phyloP scores from a whole-genome alignment of 176 grass and related monocot species.

The Microstegium vimineum region DNA sequence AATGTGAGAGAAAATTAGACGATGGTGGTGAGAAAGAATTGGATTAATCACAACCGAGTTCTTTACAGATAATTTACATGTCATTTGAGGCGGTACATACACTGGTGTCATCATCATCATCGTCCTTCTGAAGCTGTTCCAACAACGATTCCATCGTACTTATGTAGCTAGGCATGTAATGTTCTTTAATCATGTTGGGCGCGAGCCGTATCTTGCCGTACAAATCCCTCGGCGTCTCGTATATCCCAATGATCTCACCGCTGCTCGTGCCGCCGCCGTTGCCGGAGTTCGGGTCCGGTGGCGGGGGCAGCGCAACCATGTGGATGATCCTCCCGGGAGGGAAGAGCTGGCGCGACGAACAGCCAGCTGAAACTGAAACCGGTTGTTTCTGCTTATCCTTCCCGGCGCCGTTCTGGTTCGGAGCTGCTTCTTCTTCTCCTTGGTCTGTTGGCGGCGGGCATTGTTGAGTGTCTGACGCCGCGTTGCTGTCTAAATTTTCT shows the following conservation, averaged over 20 bases:
- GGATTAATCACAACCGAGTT: conserved; percentile 28
- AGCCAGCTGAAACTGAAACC: background rate
- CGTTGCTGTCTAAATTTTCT: background rate
- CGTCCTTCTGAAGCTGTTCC: conserved; percentile 39
- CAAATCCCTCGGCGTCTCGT: conserved; percentile 59
- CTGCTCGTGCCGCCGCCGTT: conserved; percentile 26
- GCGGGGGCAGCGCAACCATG: conserved; percentile 47
- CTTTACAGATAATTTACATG: conserved; percentile 34
- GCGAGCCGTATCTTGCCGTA: conserved; percentile 67
- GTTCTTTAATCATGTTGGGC: conserved; percentile 62
- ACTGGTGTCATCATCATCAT: background rate
- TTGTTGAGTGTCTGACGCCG: background rate
- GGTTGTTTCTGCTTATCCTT: conserved; percentile 34
- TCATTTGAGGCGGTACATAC: conserved; percentile 19
- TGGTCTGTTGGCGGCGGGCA: background rate
- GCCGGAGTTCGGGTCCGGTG: background rate
- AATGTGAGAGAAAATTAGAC: background rate
- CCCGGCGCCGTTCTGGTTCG: background rate
- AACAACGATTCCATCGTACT: conserved; percentile 57
- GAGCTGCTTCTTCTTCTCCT: background rate
- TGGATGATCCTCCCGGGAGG: conserved; percentile 74
- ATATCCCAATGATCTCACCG: conserved; percentile 35
- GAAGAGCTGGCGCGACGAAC: conserved; percentile 33
- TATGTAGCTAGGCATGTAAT: conserved; percentile 77
- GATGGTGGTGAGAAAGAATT: conserved; percentile 33